Evolutionary conservation across 768 basidiomycete species (phyloP).

Genomic region (Nidularia pulvinata): DNA sequence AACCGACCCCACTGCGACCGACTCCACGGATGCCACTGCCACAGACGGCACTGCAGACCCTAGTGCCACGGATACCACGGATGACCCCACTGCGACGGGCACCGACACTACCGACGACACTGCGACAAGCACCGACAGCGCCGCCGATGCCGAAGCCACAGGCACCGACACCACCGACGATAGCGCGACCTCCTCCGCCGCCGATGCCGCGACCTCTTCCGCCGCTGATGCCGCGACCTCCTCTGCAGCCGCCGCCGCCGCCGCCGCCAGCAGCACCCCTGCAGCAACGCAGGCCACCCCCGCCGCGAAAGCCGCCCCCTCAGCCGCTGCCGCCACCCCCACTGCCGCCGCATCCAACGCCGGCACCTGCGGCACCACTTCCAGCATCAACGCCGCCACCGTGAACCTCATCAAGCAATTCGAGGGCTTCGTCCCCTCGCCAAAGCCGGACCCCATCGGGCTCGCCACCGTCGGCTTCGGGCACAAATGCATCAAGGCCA

Average conservation of each 20-base stretch:
- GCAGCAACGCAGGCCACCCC: neutral
- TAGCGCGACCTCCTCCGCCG: neutral
- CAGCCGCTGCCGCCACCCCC: slow-evolving; percentile 4
- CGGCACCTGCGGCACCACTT: too few relatives aligned
- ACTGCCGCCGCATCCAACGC: neutral
- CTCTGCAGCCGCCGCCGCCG: neutral
- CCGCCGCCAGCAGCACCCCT: neutral
- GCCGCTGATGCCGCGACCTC: neutral
- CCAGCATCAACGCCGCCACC: slow-evolving; percentile 23
- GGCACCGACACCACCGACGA: neutral
- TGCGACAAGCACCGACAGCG: neutral
- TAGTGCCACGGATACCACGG: neutral
- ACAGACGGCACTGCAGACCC: neutral
- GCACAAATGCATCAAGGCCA: slow-evolving; percentile 24
- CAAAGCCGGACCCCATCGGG: slow-evolving; percentile 30
- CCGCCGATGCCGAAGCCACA: too few relatives aligned
- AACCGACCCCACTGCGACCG: neutral
- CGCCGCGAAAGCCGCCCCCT: neutral
- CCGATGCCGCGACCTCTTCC: neutral
- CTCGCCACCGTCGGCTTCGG: slow-evolving; percentile 34
- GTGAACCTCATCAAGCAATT: slow-evolving; percentile 23
- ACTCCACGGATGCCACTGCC: neutral
- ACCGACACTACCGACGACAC: neutral
- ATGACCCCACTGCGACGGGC: neutral
- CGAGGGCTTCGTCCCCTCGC: slow-evolving; percentile 31